phyloP scores from a whole-genome alignment of 805 yeast genomes.

The Lipomyces spencermartinsiae region DNA sequence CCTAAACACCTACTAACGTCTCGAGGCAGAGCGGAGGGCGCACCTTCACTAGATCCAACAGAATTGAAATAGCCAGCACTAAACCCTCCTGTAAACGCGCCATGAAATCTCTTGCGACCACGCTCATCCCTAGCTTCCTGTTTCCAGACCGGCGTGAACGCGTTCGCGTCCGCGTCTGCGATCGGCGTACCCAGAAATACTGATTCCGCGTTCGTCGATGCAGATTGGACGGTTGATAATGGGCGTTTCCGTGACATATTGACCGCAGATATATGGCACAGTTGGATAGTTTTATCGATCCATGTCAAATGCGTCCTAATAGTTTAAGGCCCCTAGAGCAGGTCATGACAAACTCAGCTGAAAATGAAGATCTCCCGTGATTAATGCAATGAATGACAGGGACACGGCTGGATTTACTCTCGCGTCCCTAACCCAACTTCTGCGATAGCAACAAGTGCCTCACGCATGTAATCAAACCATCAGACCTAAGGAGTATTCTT shows the following conservation, averaged over 20 bases:
- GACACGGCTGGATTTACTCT: too few species aligned
- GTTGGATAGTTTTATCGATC: background rate
- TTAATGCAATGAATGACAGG: too few species aligned
- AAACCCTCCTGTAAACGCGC: slow-evolving; percentile 49
- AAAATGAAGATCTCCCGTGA: too few species aligned
- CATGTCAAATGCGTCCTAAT: background rate
- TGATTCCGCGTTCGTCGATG: background rate
- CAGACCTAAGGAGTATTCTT: background rate
- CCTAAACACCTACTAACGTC: background rate
- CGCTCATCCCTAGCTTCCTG: slow-evolving; percentile 41
- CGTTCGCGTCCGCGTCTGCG: slow-evolving; percentile 7
- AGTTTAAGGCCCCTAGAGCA: background rate
- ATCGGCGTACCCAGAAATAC: slow-evolving; percentile 32
- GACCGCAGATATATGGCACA: background rate
- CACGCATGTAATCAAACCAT: too few species aligned
- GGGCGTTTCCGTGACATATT: slow-evolving; percentile 1
- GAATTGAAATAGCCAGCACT: slow-evolving; percentile 47
- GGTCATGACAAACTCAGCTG: background rate
- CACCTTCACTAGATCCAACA: slow-evolving; percentile 48
- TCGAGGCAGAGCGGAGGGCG: background rate
- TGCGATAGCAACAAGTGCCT: too few species aligned
- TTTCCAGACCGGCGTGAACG: slow-evolving; percentile 38
- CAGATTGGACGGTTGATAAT: background rate
- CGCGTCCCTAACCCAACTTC: too few species aligned
- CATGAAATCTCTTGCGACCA: slow-evolving; percentile 43